Percentiles rank a stretch among this genome's conserved stretches.
Conservation (phyloP, 345 rosid genomes). For the Conringia planisiliqua region DNA sequence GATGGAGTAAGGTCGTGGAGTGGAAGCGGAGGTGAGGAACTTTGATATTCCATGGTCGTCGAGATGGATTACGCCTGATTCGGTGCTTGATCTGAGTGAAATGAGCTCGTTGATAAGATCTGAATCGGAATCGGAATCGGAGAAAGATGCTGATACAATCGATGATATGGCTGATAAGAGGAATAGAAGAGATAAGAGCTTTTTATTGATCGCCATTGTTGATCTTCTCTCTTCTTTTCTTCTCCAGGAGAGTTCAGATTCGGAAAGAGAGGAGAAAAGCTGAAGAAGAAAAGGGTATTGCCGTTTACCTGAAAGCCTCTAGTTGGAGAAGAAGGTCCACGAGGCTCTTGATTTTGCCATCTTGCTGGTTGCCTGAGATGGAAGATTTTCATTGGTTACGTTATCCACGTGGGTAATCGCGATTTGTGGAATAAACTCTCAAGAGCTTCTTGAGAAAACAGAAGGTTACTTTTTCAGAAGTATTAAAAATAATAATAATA, state of each 20-base stretch:
- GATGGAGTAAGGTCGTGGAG: constrained; percentile 72
- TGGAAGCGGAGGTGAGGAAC: constrained; percentile 60
- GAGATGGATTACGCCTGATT: constrained; percentile 71
- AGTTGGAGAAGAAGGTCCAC: neutral
- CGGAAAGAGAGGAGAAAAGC: neutral
- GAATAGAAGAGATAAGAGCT: constrained; percentile 13
- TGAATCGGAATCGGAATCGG: constrained; percentile 33
- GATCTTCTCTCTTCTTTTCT: neutral
- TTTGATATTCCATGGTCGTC: constrained; percentile 74
- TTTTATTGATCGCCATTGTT: constrained; percentile 38
- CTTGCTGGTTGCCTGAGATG: constrained; percentile 1
- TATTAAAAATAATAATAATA: too few species aligned
- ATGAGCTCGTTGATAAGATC: constrained; percentile 61
- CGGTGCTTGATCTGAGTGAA: constrained; percentile 57
- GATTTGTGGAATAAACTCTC: neutral
- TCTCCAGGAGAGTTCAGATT: constrained; percentile 2
- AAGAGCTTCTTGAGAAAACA: too few species aligned
- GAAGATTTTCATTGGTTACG: neutral
- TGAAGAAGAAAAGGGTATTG: neutral
- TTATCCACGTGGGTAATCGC: neutral
- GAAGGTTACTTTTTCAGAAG: too few species aligned
- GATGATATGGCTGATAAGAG: constrained; percentile 32
- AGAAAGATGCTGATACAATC: neutral
- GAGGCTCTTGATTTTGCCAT: neutral
- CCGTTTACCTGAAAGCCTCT: constrained; percentile 23